phyloP scores from a whole-genome alignment of 176 grass and related monocot genomes.

The Eleusine coracana region DNA sequence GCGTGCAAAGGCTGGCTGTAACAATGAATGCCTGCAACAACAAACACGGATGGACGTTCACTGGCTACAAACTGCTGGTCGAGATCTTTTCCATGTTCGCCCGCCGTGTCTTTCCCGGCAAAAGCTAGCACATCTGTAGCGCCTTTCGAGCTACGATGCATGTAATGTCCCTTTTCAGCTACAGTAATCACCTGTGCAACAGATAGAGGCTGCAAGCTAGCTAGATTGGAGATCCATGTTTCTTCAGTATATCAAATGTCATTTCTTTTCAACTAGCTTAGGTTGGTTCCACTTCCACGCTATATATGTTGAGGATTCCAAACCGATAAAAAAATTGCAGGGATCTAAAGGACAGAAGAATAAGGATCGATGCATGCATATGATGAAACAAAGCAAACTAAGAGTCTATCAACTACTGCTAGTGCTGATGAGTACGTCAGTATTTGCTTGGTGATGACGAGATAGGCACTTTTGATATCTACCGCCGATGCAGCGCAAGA shows the following conservation, averaged over 20 bases:
- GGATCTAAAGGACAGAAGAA: background rate
- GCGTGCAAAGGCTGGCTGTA: background rate
- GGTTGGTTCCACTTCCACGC: too few species aligned
- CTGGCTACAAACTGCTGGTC: background rate
- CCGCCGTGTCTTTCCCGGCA: background rate
- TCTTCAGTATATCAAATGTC: background rate
- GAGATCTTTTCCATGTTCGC: background rate
- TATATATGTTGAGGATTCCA: background rate
- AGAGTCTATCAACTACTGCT: background rate
- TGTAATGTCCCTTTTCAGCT: background rate
- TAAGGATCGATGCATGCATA: background rate
- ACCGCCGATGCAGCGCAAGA: conserved; percentile 1
- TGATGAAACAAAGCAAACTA: conserved; percentile 27
- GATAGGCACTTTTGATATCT: conserved; percentile 16
- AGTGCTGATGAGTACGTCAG: background rate
- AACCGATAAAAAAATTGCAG: background rate
- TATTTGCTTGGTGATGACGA: conserved; percentile 7
- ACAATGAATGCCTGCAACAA: conserved; percentile 5
- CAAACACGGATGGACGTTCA: background rate
- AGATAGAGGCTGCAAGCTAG: background rate
- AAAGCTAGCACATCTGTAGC: background rate
- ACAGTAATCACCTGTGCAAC: background rate
- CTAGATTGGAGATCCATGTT: background rate
- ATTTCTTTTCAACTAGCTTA: background rate
- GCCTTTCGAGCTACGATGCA: background rate